Conservation (phyloP, 2,329 filamentous ascomycete species). For the Trichoderma gracile region DNA sequence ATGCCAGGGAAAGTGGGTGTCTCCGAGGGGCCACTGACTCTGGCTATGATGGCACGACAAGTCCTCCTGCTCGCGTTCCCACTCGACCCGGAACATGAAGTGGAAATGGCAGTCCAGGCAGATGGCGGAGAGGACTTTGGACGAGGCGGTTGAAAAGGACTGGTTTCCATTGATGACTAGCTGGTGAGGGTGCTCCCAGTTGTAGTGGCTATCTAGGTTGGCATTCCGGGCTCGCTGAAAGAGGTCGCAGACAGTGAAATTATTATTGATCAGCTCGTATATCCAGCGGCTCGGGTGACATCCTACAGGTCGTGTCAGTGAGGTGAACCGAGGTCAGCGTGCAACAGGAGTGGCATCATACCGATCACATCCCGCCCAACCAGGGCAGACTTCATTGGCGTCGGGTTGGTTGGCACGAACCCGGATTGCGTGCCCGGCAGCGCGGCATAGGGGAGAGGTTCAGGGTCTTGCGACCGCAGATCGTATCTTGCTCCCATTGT, state of each 20-base stretch:
- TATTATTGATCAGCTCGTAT: slow-evolving; percentile 43
- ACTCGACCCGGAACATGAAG: slow-evolving; percentile 44
- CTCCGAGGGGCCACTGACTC: slow-evolving; percentile 39
- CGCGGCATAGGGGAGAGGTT: slow-evolving; percentile 35
- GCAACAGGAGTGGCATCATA: slow-evolving; percentile 29
- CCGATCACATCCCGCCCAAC: slow-evolving; percentile 34
- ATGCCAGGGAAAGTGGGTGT: slow-evolving; percentile 43
- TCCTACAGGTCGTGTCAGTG: slow-evolving; percentile 34
- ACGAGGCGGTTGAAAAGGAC: slow-evolving; percentile 35
- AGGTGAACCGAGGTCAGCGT: neutral
- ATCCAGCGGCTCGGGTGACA: slow-evolving; percentile 46
- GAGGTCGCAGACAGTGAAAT: slow-evolving; percentile 41
- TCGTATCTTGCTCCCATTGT: slow-evolving; percentile 37
- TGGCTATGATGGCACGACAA: slow-evolving; percentile 38
- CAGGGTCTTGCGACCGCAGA: slow-evolving; percentile 35
- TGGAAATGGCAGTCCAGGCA: slow-evolving; percentile 47
- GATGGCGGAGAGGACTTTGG: slow-evolving; percentile 40
- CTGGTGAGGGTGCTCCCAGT: slow-evolving; percentile 41
- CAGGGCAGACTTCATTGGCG: slow-evolving; percentile 38
- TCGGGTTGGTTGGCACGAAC: slow-evolving; percentile 38
- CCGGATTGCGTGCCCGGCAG: slow-evolving; percentile 38
- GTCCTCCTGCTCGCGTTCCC: slow-evolving; percentile 35
- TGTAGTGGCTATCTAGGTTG: slow-evolving; percentile 36
- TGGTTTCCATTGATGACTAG: slow-evolving; percentile 46
- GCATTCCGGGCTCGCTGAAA: slow-evolving; percentile 39